Evolutionary conservation across 1,284 basidiomycete genomes (phyloP).

Genomic region (Trametes versicolor): DNA sequence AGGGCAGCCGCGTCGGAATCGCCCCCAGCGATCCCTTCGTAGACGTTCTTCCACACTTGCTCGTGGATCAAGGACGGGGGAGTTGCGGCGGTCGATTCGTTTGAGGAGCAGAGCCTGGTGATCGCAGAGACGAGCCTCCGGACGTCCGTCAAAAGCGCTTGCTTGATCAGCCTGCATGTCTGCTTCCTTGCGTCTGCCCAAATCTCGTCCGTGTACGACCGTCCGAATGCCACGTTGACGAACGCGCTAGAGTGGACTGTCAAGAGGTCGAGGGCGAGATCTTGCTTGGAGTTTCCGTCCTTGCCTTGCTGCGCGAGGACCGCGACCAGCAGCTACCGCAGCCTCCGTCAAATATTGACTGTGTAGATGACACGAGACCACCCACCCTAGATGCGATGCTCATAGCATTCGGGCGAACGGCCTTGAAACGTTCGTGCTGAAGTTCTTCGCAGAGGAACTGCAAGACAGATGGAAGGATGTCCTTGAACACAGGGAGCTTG

Average conservation of each 20-base stretch:
- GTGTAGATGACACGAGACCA: constrained; percentile 14
- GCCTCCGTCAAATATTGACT: neutral
- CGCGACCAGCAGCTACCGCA: constrained; percentile 31
- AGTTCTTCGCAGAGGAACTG: constrained; percentile 81
- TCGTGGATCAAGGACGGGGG: constrained; percentile 51
- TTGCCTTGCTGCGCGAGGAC: constrained; percentile 31
- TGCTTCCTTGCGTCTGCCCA: constrained; percentile 62
- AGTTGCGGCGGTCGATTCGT: neutral
- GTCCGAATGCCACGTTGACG: constrained; percentile 68
- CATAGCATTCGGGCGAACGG: constrained; percentile 67
- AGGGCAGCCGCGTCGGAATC: constrained; percentile 67
- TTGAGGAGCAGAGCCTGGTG: constrained; percentile 41
- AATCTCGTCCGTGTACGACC: constrained; percentile 50
- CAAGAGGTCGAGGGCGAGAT: constrained; percentile 52
- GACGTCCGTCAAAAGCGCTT: constrained; percentile 56
- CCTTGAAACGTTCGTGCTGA: constrained; percentile 76
- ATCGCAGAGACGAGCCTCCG: constrained; percentile 53
- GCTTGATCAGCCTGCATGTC: constrained; percentile 57
- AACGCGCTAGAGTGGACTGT: constrained; percentile 69
- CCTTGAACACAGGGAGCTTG: constrained; percentile 61
- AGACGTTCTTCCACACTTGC: constrained; percentile 76
- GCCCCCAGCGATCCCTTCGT: constrained; percentile 62
- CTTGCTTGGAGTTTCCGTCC: constrained; percentile 45
- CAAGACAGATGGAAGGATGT: constrained; percentile 74
- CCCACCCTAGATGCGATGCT: constrained; percentile 69